Evolutionary conservation across 768 basidiomycete species (phyloP).

Genomic region (Rhizopogon sp.): DNA sequence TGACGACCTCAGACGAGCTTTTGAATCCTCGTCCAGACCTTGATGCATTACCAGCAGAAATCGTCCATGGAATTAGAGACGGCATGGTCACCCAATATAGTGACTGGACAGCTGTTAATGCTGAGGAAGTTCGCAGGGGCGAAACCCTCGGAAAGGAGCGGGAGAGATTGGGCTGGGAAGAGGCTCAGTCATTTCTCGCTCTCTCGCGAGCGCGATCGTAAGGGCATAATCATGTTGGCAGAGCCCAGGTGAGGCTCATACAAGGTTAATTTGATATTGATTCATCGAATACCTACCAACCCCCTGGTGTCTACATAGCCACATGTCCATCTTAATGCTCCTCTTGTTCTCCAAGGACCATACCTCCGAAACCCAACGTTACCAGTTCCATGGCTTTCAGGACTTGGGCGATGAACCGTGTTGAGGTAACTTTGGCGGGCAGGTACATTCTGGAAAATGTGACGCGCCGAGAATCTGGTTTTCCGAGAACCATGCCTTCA

Average conservation of each 20-base stretch:
- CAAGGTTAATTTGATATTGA: not conserved
- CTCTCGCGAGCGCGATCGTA: not conserved
- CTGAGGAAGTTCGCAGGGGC: constrained; percentile 65
- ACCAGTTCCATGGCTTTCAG: constrained; percentile 7
- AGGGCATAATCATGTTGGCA: not conserved
- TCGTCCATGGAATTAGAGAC: constrained; percentile 35
- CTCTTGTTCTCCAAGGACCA: too few species aligned
- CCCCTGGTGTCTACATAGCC: not conserved
- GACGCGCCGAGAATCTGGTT: too few species aligned
- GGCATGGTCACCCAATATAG: constrained; percentile 53
- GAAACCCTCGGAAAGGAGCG: constrained; percentile 58
- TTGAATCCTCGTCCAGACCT: constrained; percentile 34
- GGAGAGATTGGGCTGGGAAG: constrained; percentile 72
- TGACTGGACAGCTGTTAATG: constrained; percentile 74
- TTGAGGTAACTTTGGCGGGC: constrained; percentile 1
- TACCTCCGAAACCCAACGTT: not conserved
- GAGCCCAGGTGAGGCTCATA: not conserved
- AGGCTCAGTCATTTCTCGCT: constrained; percentile 34
- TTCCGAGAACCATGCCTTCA: constrained; percentile 2
- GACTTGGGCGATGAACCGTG: constrained; percentile 25
- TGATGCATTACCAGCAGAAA: constrained; percentile 45
- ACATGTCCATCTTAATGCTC: not conserved
- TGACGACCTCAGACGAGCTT: constrained; percentile 9
- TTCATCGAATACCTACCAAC: not conserved
- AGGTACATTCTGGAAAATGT: too few species aligned